These are phyloP conservation scores for Hemisphaericaspora lyxosophila DNA, from an alignment of 1,139 yeast genomes.

Conservation along the genomic window DNA sequence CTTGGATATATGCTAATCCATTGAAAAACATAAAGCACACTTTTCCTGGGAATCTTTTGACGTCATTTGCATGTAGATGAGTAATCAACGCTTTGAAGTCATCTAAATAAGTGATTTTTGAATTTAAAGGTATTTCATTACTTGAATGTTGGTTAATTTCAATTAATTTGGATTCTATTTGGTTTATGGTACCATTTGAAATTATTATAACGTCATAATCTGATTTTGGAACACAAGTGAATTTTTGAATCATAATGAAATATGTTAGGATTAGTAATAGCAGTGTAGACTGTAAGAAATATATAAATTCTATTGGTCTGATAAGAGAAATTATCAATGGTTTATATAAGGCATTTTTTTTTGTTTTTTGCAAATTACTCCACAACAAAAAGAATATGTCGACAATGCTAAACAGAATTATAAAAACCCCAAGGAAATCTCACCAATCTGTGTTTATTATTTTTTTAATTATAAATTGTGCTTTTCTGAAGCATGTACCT, in stretches of 20 bases:
- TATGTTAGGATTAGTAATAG: neutral
- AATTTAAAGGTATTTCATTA: slow-evolving; percentile 27
- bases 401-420: no score
- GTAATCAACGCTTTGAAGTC: slow-evolving; percentile 26
- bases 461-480: no score
- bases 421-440: no score
- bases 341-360: slow-evolving; percentile 4
- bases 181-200: slow-evolving; percentile 35
- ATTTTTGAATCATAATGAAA: slow-evolving; percentile 34
- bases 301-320: slow-evolving; percentile 15
- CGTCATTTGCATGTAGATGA: slow-evolving; percentile 14
- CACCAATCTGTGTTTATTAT: no score
- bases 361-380: neutral
- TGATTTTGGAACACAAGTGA: slow-evolving; percentile 33
- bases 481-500: no score
- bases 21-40: slow-evolving; percentile 43
- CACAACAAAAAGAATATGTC: no score
- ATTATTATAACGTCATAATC: slow-evolving; percentile 38
- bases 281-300: slow-evolving; percentile 1
- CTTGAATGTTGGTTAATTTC: slow-evolving; percentile 26
- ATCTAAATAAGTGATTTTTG: slow-evolving; percentile 28
- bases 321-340: slow-evolving; percentile 9
- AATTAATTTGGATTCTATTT: slow-evolving; percentile 29
- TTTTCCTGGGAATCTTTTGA: slow-evolving; percentile 26
- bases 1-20: slow-evolving; percentile 33